Evolutionary conservation across 148 eudicot genomes (phyloP).

Genomic region (Chenopodium formosanum): DNA sequence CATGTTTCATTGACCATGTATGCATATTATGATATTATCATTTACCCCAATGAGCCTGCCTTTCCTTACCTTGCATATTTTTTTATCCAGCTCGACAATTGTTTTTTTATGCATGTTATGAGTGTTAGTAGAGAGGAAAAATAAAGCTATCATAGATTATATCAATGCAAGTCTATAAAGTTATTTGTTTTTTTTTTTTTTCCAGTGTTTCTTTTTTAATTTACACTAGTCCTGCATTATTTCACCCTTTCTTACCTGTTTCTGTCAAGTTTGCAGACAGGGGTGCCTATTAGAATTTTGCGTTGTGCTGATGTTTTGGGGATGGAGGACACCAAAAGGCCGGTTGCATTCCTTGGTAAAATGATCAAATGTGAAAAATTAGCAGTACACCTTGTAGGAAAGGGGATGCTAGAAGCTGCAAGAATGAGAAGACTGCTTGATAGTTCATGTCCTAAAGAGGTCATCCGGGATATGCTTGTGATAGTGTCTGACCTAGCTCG

Average conservation of each 20-base stretch:
- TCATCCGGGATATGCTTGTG: conserved; percentile 73
- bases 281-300: conserved; percentile 62
- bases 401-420: conserved; percentile 69
- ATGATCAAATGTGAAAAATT: conserved; percentile 58
- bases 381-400: conserved; percentile 54
- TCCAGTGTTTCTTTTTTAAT: too few relatives aligned
- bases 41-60: not conserved
- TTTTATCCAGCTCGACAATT: not conserved
- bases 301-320: conserved; percentile 77
- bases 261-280: conserved; percentile 45
- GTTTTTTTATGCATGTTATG: not conserved
- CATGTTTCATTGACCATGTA: not conserved
- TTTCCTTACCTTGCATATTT: not conserved
- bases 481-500: conserved; percentile 92
- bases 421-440: conserved; percentile 69
- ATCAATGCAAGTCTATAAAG: not conserved
- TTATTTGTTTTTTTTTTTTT: not conserved
- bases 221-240: not conserved
- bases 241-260: not conserved
- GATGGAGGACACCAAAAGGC: conserved; percentile 59
- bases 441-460: conserved; percentile 69
- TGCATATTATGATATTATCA: not conserved
- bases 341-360: conserved; percentile 86
- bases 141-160: too few relatives aligned
- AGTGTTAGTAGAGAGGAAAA: not conserved